Evolutionary conservation across 768 basidiomycete species (phyloP).

Genomic region (Candolleomyces eurysporus): DNA sequence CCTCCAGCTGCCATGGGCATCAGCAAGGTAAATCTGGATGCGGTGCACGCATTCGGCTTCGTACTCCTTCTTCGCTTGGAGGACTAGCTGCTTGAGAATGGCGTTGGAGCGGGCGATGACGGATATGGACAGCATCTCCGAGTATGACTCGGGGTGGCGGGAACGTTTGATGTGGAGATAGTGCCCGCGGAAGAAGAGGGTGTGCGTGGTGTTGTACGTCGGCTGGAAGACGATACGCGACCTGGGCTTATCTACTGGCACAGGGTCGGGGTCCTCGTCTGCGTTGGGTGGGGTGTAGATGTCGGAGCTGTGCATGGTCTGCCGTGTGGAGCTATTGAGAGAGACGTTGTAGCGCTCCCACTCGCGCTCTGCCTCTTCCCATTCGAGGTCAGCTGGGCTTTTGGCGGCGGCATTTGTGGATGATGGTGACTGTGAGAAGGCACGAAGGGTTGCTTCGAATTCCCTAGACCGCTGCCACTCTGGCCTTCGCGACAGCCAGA

Average conservation of each 20-base stretch:
- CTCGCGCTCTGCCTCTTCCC: conserved; percentile 24
- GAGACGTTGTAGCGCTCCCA: conserved; percentile 11
- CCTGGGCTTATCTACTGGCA: conserved; percentile 53
- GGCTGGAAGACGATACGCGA: conserved; percentile 88
- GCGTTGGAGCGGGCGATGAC: conserved; percentile 83
- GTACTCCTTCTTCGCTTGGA: conserved; percentile 87
- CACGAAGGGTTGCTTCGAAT: conserved; percentile 84
- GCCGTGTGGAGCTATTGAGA: neutral
- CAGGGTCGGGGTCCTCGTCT: conserved; percentile 28
- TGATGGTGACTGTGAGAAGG: conserved; percentile 59
- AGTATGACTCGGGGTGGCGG: conserved; percentile 56
- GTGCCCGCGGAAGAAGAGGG: conserved; percentile 82
- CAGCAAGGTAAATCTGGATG: conserved; percentile 88
- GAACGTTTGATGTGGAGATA: conserved; percentile 77
- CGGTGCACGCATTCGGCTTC: conserved; percentile 84
- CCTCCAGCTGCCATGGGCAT: conserved; percentile 84
- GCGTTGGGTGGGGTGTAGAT: conserved; percentile 4
- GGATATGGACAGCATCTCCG: conserved; percentile 31
- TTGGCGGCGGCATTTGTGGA: conserved; percentile 53
- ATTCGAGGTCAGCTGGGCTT: conserved; percentile 44
- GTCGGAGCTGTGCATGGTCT: neutral
- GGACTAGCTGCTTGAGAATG: conserved; percentile 84
- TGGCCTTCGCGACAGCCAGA: conserved; percentile 80
- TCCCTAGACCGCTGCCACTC: conserved; percentile 90
- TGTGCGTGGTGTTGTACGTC: conserved; percentile 84